phyloP scores from a whole-genome alignment of 2,329 filamentous ascomycete genomes.

The Kalaharituber pfeilii region DNA sequence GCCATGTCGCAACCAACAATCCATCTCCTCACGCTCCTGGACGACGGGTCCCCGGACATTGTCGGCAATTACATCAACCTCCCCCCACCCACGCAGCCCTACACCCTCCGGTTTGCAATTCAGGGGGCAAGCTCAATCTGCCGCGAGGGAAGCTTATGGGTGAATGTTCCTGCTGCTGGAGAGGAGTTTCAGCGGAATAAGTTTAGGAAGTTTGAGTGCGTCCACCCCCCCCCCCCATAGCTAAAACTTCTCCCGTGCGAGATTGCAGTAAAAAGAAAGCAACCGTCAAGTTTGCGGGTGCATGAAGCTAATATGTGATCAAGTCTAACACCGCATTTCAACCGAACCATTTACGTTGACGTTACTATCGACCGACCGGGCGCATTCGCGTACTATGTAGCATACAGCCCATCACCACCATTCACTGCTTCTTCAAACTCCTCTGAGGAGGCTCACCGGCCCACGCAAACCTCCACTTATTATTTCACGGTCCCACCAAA shows the following conservation, averaged over 20 bases:
- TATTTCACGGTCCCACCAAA: constrained; percentile 88
- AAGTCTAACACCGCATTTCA: constrained; percentile 76
- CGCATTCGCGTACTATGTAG: constrained; percentile 86
- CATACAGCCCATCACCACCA: constrained; percentile 70
- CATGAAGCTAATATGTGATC: constrained; percentile 3
- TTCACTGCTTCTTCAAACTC: constrained; percentile 39
- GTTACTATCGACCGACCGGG: constrained; percentile 68
- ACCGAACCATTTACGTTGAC: constrained; percentile 75
- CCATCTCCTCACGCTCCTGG: constrained; percentile 77
- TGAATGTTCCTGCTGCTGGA: constrained; percentile 73
- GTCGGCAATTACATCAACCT: constrained; percentile 83
- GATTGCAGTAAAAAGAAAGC: not conserved
- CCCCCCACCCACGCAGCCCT: constrained; percentile 57
- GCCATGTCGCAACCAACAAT: constrained; percentile 53
- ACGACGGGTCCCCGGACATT: constrained; percentile 81
- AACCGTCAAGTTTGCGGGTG: constrained; percentile 1
- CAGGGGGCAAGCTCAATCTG: constrained; percentile 94
- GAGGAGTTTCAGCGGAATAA: constrained; percentile 56
- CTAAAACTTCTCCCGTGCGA: too few relatives aligned
- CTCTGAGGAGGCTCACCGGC: constrained; percentile 33
- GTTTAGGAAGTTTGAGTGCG: constrained; percentile 82
- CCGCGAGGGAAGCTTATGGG: constrained; percentile 83
- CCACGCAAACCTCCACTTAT: constrained; percentile 56
- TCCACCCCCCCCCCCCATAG: too few relatives aligned
- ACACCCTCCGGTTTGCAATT: constrained; percentile 73